Evolutionary conservation across 805 yeast genomes (phyloP).

Genomic region (Metschnikowia lunata): DNA sequence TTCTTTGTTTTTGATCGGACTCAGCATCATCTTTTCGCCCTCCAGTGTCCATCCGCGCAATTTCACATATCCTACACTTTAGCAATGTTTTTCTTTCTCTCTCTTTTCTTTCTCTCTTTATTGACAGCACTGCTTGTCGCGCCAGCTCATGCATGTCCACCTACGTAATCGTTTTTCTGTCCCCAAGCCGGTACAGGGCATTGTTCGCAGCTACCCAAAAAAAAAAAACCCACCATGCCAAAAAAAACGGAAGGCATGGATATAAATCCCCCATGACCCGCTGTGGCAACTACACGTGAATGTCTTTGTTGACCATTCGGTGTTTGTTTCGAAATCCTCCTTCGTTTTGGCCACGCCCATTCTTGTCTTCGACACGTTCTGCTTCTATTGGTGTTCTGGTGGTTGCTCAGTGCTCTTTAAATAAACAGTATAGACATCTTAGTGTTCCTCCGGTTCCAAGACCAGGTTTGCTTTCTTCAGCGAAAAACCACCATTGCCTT

Average conservation of each 20-base stretch:
- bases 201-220: slow-evolving; percentile 12
- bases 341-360: not conserved
- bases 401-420: not conserved
- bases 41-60: too few relatives aligned
- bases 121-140: not conserved
- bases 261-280: slow-evolving; percentile 7
- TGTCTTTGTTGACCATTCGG: slow-evolving; percentile 1
- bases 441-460: too few relatives aligned
- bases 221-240: not conserved
- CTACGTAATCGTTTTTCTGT: slow-evolving; percentile 14
- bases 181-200: slow-evolving; percentile 8
- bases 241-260: not conserved
- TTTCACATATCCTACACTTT: too few relatives aligned
- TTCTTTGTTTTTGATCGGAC: not conserved
- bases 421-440: too few relatives aligned
- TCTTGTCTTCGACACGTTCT: too few relatives aligned
- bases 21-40: not conserved
- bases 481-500: too few relatives aligned
- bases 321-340: not conserved
- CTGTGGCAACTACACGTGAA: slow-evolving; percentile 1
- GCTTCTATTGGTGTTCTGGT: not conserved
- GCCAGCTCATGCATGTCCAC: slow-evolving; percentile 13
- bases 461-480: too few relatives aligned
- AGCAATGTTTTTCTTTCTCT: too few relatives aligned
- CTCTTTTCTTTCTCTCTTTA: not conserved